Conservation (phyloP, 2,329 filamentous ascomycete genomes). For the Phialophora expanda region DNA sequence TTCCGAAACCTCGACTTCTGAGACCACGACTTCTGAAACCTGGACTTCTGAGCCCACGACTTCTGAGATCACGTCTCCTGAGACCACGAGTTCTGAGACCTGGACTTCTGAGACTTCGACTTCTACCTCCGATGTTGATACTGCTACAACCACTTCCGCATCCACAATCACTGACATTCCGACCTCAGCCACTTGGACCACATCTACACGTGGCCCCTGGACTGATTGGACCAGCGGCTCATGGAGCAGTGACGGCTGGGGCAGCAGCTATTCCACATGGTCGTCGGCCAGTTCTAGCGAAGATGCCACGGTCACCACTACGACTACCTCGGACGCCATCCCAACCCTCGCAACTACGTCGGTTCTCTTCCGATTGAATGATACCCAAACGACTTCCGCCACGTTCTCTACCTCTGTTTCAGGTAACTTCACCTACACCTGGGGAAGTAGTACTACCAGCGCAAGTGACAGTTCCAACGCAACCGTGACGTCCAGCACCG, state of each 20-base stretch:
- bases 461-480: slow-evolving; percentile 12
- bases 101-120: neutral
- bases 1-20: too few species aligned
- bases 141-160: neutral
- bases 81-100: too few species aligned
- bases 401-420: neutral
- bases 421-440: slow-evolving; percentile 5
- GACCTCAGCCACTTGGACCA: slow-evolving; percentile 5
- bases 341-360: slow-evolving; percentile 13
- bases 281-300: slow-evolving; percentile 6
- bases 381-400: neutral
- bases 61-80: neutral
- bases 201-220: neutral
- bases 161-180: neutral
- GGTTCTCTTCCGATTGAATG: slow-evolving; percentile 1
- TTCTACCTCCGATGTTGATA: neutral
- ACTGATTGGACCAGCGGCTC: neutral
- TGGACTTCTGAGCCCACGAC: neutral
- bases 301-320: neutral
- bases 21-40: neutral
- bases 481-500: slow-evolving; percentile 16
- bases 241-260: slow-evolving; percentile 10
- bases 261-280: slow-evolving; percentile 8
- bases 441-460: slow-evolving; percentile 4
- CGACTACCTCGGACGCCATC: slow-evolving; percentile 17